phyloP scores from a whole-genome alignment of 352 stramenopile genomes.

The Thraustochytrium sp. region DNA sequence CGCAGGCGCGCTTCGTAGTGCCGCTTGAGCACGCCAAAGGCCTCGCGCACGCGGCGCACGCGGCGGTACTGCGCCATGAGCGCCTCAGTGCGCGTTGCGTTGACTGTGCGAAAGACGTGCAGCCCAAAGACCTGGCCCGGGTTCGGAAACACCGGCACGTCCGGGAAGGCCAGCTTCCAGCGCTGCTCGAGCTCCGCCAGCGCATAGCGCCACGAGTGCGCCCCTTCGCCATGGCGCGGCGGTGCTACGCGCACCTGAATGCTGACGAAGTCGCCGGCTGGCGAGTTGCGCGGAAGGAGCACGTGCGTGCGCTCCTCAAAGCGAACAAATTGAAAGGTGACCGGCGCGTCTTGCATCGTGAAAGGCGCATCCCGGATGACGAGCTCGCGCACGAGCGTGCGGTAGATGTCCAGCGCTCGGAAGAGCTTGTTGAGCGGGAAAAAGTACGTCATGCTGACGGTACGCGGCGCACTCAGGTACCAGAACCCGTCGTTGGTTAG shows the following conservation, averaged over 20 bases:
- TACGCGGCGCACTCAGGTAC: neutral
- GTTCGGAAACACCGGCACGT: constrained; percentile 8
- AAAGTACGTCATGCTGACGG: neutral
- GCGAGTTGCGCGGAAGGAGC: neutral
- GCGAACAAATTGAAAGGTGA: constrained; percentile 8
- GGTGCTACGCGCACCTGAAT: neutral
- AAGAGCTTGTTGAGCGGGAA: constrained; percentile 26
- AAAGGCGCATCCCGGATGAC: constrained; percentile 28
- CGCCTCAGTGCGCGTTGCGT: neutral
- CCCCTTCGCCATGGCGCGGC: neutral
- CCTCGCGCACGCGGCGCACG: constrained; percentile 11
- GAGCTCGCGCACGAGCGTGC: constrained; percentile 28
- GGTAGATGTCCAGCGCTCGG: constrained; percentile 13
- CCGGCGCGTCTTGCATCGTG: neutral
- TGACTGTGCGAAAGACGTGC: neutral
- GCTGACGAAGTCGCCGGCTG: neutral
- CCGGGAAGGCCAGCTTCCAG: constrained; percentile 4
- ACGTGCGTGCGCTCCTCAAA: constrained; percentile 8
- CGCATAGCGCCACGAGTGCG: neutral
- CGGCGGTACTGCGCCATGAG: neutral
- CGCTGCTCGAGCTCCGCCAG: constrained; percentile 9
- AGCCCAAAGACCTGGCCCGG: neutral
- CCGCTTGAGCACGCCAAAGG: neutral
- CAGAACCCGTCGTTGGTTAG: constrained; percentile 28
- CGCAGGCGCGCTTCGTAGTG: neutral